Conservation (phyloP, 139 green algal species). For the Nannochloris sp. region DNA sequence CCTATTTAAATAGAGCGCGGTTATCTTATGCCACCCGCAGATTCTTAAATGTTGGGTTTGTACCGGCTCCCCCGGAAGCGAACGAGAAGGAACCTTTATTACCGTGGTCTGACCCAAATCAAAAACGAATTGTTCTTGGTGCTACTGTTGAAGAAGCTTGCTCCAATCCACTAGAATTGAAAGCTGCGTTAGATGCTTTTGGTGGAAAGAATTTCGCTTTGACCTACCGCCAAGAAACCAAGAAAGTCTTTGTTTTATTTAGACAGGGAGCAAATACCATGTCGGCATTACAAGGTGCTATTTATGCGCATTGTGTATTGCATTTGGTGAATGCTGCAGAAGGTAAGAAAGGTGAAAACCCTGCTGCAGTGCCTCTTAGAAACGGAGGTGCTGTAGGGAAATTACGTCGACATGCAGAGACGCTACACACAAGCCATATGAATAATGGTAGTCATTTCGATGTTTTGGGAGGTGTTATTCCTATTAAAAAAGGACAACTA, state of each 20-base stretch:
- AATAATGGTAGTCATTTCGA: neutral
- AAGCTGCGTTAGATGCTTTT: conserved; percentile 8
- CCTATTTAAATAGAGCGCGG: conserved; percentile 77
- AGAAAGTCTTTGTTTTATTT: conserved; percentile 69
- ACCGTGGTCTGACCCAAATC: conserved; percentile 44
- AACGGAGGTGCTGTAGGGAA: neutral
- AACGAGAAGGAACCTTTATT: conserved; percentile 69
- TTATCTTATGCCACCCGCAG: conserved; percentile 25
- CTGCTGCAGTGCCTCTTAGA: neutral
- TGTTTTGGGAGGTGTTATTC: too few relatives aligned
- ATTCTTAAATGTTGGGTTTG: conserved; percentile 31
- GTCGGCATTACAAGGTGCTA: conserved; percentile 54
- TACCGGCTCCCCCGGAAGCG: conserved; percentile 52
- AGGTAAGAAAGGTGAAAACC: neutral
- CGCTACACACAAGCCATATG: too few relatives aligned
- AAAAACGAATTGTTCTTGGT: conserved; percentile 50
- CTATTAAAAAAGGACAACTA: too few relatives aligned
- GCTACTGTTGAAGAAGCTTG: conserved; percentile 63
- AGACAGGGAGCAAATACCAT: conserved; percentile 39
- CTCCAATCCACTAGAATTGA: conserved; percentile 38
- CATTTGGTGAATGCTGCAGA: conserved; percentile 39
- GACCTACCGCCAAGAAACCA: conserved; percentile 45
- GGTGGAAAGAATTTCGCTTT: conserved; percentile 28
- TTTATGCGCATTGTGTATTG: conserved; percentile 65
- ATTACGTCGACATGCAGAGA: neutral